These are phyloP conservation scores for Talaromyces ruber DNA, from an alignment of 495 filamentous ascomycete species.

Conservation along the genomic window DNA sequence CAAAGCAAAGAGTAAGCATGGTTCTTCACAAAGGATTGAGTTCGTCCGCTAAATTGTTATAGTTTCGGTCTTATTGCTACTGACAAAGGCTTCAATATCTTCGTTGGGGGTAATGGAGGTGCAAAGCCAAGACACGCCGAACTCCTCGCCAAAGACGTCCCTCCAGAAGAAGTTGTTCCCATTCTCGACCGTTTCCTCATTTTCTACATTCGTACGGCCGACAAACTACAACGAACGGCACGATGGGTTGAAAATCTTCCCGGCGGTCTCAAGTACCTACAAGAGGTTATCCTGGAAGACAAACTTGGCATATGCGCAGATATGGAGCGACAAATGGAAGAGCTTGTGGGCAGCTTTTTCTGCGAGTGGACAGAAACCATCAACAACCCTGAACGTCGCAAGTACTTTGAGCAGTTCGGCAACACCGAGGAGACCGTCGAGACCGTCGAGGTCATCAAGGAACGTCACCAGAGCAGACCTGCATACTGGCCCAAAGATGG, in stretches of 20 bases:
- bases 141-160: conserved; percentile 85
- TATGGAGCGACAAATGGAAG: conserved; percentile 84
- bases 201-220: conserved; percentile 95
- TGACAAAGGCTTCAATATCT: conserved; percentile 94
- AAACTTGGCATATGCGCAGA: conserved; percentile 80
- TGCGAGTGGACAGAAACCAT: conserved; percentile 93
- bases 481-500: conserved; percentile 74
- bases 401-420: conserved; percentile 77
- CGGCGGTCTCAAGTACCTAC: conserved; percentile 78
- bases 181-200: conserved; percentile 88
- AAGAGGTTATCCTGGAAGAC: conserved; percentile 79
- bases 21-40: background rate
- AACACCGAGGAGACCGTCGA: conserved; percentile 72
- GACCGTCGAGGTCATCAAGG: conserved; percentile 61
- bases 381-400: conserved; percentile 56
- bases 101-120: conserved; percentile 88
- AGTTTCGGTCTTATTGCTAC: conserved; percentile 91
- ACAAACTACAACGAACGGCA: conserved; percentile 90
- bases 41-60: background rate
- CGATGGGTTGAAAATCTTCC: conserved; percentile 87
- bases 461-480: conserved; percentile 69
- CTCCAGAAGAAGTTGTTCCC: conserved; percentile 74
- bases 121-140: conserved; percentile 80
- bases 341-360: conserved; percentile 81
- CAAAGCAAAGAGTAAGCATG: conserved; percentile 83